Conservation (phyloP, 192 early-diverging fungal genomes). For the Backusella tuberculispora region DNA sequence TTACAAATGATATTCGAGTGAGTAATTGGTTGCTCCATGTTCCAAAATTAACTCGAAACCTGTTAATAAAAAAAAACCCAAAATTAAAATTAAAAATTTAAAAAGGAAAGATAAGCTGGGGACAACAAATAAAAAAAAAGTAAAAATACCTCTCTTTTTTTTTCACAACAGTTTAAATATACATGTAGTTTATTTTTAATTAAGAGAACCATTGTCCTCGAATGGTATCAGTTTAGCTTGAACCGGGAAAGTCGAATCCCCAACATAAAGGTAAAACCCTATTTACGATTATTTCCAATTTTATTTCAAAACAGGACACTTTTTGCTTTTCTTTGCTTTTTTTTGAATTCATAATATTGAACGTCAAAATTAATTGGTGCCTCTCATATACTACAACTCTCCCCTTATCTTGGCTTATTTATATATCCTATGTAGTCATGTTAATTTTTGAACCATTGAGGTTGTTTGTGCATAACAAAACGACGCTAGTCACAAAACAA, state of each 20-base stretch:
- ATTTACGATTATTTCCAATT: neutral
- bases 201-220: neutral
- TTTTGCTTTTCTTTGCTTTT: neutral
- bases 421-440: neutral
- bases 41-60: too few relatives aligned
- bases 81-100: too few relatives aligned
- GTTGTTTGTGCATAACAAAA: neutral
- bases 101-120: too few relatives aligned
- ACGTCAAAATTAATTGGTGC: neutral
- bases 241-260: neutral
- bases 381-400: neutral
- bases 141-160: neutral
- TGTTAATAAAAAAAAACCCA: too few relatives aligned
- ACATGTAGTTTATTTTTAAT: neutral
- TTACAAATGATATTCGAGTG: neutral
- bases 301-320: neutral
- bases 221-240: neutral
- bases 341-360: neutral
- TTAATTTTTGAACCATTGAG: neutral
- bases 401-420: neutral
- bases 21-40: neutral
- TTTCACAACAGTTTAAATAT: neutral
- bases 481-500: neutral
- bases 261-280: neutral
- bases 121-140: neutral